Evolutionary conservation across 176 grass and related monocot genomes (phyloP).

Genomic region (Ensete ventricosum): DNA sequence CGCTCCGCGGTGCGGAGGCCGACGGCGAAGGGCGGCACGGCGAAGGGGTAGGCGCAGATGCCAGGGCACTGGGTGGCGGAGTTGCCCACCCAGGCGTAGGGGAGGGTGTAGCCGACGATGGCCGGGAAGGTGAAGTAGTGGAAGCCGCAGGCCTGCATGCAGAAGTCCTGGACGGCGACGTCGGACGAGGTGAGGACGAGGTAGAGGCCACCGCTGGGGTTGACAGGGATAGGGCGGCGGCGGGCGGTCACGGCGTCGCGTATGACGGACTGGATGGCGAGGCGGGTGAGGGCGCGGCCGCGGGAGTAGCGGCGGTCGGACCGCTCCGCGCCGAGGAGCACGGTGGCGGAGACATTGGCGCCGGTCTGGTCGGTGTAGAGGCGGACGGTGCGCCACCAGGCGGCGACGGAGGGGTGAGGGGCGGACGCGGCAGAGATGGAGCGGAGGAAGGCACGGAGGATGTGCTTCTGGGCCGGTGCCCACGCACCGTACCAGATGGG

Average conservation of each 20-base stretch:
- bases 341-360: constrained; percentile 48
- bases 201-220: constrained; percentile 59
- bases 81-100: constrained; percentile 92
- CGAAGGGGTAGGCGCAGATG: constrained; percentile 90
- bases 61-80: constrained; percentile 66
- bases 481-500: constrained; percentile 88
- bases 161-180: constrained; percentile 59
- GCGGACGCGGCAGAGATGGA: constrained; percentile 33
- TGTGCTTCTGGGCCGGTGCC: constrained; percentile 55
- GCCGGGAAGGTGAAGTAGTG: constrained; percentile 97
- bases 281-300: constrained; percentile 35
- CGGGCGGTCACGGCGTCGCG: constrained; percentile 51
- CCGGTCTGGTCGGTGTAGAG: constrained; percentile 89
- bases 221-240: constrained; percentile 47
- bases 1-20: constrained; percentile 27
- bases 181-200: constrained; percentile 74
- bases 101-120: constrained; percentile 79
- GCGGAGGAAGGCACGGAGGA: constrained; percentile 66
- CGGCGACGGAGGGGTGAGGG: constrained; percentile 34
- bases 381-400: constrained; percentile 80
- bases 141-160: constrained; percentile 67
- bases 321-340: constrained; percentile 54
- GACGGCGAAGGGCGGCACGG: constrained; percentile 52
- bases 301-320: constrained; percentile 49
- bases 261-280: constrained; percentile 61